Evolutionary conservation across 2,329 filamentous ascomycete genomes (phyloP).

Genomic region (Talaromyces sp.): DNA sequence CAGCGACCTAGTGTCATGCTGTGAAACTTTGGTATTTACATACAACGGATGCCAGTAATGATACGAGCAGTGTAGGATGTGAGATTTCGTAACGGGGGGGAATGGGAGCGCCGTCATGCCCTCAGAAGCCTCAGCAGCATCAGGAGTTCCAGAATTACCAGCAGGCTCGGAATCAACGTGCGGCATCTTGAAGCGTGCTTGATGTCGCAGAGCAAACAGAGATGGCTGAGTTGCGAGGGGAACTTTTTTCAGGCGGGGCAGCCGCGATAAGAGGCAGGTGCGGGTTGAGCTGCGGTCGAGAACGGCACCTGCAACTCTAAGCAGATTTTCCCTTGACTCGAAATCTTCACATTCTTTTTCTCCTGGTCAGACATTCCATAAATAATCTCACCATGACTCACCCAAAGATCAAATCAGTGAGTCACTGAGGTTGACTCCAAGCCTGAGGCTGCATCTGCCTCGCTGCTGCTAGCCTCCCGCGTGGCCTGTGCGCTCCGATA

Average conservation of each 20-base stretch:
- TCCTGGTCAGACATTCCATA: neutral
- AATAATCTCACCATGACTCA: neutral
- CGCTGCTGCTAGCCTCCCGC: constrained; percentile 4
- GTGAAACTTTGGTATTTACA: constrained; percentile 12
- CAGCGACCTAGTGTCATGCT: constrained; percentile 3
- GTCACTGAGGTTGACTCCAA: constrained; percentile 19
- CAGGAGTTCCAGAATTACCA: constrained; percentile 5
- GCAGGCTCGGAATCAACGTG: constrained; percentile 1
- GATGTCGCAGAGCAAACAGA: neutral
- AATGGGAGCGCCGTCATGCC: constrained; percentile 54
- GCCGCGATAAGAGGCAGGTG: neutral
- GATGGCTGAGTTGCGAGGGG: neutral
- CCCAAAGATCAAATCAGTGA: neutral
- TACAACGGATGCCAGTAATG: constrained; percentile 82
- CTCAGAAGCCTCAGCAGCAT: constrained; percentile 10
- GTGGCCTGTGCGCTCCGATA: constrained; percentile 8
- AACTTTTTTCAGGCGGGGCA: neutral
- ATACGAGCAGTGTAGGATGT: constrained; percentile 93
- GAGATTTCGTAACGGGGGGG: constrained; percentile 73
- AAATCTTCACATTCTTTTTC: neutral
- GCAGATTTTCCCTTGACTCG: neutral
- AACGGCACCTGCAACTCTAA: neutral
- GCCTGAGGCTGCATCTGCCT: neutral
- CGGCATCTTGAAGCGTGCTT: neutral
- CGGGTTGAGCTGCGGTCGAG: neutral